Conservation (phyloP, 2,329 filamentous ascomycete species). For the Berkeleyomyces rouxiae region DNA sequence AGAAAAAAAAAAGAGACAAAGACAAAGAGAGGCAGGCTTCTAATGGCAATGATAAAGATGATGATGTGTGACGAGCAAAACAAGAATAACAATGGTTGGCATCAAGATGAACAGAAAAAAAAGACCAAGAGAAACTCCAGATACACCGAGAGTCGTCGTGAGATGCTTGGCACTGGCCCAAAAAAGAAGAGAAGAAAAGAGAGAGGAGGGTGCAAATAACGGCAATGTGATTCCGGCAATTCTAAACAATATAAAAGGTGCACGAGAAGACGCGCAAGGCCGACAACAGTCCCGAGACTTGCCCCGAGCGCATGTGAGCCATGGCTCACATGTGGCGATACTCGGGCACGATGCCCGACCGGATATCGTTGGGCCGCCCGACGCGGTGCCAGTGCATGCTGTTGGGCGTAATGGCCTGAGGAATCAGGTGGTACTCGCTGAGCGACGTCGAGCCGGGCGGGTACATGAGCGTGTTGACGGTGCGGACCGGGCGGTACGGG, state of each 20-base stretch:
- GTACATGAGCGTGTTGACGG: constrained; percentile 80
- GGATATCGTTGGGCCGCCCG: constrained; percentile 50
- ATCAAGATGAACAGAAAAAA: neutral
- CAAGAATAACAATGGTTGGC: neutral
- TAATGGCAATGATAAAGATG: neutral
- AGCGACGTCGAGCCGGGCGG: constrained; percentile 69
- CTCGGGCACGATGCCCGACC: constrained; percentile 55
- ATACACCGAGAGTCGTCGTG: neutral
- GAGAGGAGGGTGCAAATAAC: neutral
- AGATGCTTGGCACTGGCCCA: neutral
- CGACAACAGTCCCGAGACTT: neutral
- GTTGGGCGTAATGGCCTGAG: constrained; percentile 39
- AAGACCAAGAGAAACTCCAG: neutral
- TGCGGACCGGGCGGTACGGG: constrained; percentile 78
- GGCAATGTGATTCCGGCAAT: neutral
- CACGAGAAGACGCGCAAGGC: neutral
- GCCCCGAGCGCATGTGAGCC: neutral
- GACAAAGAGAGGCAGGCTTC: neutral
- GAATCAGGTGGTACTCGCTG: constrained; percentile 48
- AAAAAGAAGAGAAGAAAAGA: neutral
- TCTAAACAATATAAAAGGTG: neutral
- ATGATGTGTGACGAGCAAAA: neutral
- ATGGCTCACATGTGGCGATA: constrained; percentile 18
- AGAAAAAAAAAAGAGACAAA: neutral
- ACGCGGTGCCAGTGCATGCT: constrained; percentile 75